These are phyloP conservation scores for Xylaria multiplex DNA, from an alignment of 2,329 filamentous ascomycete species.

Conservation along the genomic window DNA sequence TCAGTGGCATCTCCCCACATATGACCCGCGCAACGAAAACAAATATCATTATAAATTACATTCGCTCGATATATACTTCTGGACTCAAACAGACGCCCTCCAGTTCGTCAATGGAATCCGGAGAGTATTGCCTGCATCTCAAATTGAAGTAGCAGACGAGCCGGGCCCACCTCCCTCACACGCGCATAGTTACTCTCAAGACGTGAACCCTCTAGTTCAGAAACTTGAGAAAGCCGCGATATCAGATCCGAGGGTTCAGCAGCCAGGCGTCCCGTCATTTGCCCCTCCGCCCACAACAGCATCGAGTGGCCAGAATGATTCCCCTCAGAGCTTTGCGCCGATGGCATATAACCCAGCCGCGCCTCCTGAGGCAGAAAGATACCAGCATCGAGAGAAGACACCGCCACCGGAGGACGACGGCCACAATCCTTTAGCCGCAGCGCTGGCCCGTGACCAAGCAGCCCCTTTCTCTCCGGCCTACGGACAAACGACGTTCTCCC, in stretches of 20 bases:
- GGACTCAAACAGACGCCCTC: conserved; percentile 76
- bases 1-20: conserved; percentile 80
- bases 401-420: conserved; percentile 75
- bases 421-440: conserved; percentile 66
- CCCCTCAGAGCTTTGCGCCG: conserved; percentile 63
- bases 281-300: conserved; percentile 54
- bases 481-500: conserved; percentile 54
- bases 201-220: conserved; percentile 76
- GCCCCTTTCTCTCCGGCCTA: conserved; percentile 62
- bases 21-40: conserved; percentile 76
- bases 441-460: conserved; percentile 66
- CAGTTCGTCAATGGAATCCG: conserved; percentile 75
- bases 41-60: conserved; percentile 84
- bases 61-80: conserved; percentile 81
- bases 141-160: conserved; percentile 73
- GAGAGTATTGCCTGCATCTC: conserved; percentile 68
- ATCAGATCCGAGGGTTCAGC: conserved; percentile 61
- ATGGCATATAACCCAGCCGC: conserved; percentile 84
- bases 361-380: conserved; percentile 76
- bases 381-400: conserved; percentile 80
- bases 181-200: conserved; percentile 48
- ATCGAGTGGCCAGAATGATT: conserved; percentile 47
- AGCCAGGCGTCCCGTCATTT: conserved; percentile 50
- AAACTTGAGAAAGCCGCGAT: conserved; percentile 78
- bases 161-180: conserved; percentile 61